Conservation (phyloP, 257 asterid species). For the Sherardia arvensis region DNA sequence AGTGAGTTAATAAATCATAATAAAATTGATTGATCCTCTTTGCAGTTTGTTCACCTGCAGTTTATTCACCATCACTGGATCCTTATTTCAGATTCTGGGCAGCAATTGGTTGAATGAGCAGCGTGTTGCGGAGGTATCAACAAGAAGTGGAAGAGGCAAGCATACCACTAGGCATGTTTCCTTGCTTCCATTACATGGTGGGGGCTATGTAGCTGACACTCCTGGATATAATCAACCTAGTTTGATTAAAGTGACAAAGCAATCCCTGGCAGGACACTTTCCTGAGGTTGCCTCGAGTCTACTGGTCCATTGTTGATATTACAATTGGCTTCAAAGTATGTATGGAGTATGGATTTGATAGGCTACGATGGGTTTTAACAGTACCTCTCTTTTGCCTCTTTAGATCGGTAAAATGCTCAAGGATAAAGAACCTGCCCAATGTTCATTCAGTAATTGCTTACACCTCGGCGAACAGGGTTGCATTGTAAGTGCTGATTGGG, state of each 20-base stretch:
- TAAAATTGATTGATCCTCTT: slow-evolving; percentile 8
- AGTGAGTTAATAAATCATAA: slow-evolving; percentile 27
- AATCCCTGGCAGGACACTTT: slow-evolving; percentile 61
- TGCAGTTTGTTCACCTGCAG: too few relatives aligned
- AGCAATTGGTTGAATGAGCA: slow-evolving; percentile 88
- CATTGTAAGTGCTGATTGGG: slow-evolving; percentile 74
- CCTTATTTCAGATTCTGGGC: slow-evolving; percentile 49
- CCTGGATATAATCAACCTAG: slow-evolving; percentile 96
- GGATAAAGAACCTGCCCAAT: slow-evolving; percentile 41
- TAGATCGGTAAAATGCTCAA: slow-evolving; percentile 67
- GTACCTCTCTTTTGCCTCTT: background rate
- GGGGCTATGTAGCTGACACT: slow-evolving; percentile 81
- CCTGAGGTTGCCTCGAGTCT: slow-evolving; percentile 61
- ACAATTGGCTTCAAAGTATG: background rate
- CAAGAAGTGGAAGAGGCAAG: slow-evolving; percentile 90
- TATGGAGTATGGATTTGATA: too few relatives aligned
- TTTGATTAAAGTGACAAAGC: slow-evolving; percentile 74
- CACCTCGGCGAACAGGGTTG: slow-evolving; percentile 95
- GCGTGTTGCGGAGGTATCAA: slow-evolving; percentile 90
- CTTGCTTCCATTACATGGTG: slow-evolving; percentile 68
- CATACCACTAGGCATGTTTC: slow-evolving; percentile 88
- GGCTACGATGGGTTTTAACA: background rate
- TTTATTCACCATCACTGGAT: slow-evolving; percentile 5
- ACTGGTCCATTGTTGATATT: background rate
- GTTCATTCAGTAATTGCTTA: slow-evolving; percentile 75